These are phyloP conservation scores for Gastroboletus turbinatus DNA, from an alignment of 1,284 basidiomycete genomes.

Conservation along the genomic window DNA sequence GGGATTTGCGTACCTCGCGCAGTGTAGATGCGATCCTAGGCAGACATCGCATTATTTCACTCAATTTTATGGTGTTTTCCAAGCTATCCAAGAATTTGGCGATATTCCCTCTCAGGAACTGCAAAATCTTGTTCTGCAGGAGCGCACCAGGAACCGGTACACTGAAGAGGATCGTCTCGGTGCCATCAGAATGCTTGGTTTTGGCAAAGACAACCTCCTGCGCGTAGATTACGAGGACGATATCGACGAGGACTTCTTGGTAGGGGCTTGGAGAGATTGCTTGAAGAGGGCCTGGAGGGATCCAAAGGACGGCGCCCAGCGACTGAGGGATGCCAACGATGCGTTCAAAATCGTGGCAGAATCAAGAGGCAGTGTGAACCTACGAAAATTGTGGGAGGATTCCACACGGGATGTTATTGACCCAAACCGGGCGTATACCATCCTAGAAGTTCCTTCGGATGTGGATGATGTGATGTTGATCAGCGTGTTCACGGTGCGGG, in stretches of 20 bases:
- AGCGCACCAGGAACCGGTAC: conserved; percentile 64
- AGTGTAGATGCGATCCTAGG: conserved; percentile 73
- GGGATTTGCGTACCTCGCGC: conserved; percentile 72
- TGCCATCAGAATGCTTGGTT: conserved; percentile 57
- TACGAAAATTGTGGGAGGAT: conserved; percentile 53
- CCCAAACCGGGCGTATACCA: conserved; percentile 69
- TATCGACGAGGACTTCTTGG: conserved; percentile 65
- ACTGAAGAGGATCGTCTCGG: conserved; percentile 50
- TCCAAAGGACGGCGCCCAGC: conserved; percentile 40
- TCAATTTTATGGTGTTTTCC: conserved; percentile 50
- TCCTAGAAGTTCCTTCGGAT: conserved; percentile 68
- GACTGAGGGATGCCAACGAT: conserved; percentile 55
- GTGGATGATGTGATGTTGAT: conserved; percentile 77
- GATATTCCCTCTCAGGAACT: conserved; percentile 45
- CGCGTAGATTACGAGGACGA: conserved; percentile 65
- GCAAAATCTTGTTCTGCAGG: conserved; percentile 55
- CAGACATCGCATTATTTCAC: conserved; percentile 63
- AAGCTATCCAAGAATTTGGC: conserved; percentile 45
- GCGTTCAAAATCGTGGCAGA: conserved; percentile 67
- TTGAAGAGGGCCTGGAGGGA: conserved; percentile 64
- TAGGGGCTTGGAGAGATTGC: conserved; percentile 65
- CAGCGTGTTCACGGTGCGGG: conserved; percentile 72
- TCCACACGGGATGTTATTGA: conserved; percentile 63
- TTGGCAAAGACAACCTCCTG: conserved; percentile 59
- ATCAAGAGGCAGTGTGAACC: conserved; percentile 47